Conservation (phyloP, 352 stramenopile genomes). For the Pythium guiyangense region DNA sequence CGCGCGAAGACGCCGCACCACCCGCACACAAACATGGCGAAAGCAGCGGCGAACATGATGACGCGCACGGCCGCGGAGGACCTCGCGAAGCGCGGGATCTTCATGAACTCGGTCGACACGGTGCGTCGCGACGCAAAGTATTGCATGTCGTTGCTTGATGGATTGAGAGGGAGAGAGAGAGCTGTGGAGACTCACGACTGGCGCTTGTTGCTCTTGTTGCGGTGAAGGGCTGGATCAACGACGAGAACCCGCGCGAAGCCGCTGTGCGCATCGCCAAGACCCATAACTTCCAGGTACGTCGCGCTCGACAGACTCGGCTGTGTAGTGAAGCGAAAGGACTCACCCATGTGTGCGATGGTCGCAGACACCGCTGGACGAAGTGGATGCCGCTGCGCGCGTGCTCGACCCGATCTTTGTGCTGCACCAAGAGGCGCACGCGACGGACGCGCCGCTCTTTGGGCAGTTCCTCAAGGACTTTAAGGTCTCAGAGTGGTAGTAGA, state of each 20-base stretch:
- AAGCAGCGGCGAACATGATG: constrained; percentile 96
- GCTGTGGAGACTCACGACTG: neutral
- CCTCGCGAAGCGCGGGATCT: constrained; percentile 85
- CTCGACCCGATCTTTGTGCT: constrained; percentile 91
- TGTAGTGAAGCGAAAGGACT: neutral
- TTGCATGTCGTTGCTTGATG: no score
- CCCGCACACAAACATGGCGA: constrained; percentile 96
- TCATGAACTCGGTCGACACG: constrained; percentile 95
- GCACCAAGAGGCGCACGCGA: constrained; percentile 37
- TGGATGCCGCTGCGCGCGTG: constrained; percentile 92
- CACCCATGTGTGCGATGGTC: no score
- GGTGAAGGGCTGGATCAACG: constrained; percentile 93
- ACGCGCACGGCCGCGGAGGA: constrained; percentile 90
- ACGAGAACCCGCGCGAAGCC: constrained; percentile 93
- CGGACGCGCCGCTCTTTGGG: constrained; percentile 35
- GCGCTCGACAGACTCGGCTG: no score
- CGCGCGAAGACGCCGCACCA: constrained; percentile 92
- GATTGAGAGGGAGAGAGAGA: neutral
- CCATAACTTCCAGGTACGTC: constrained; percentile 88
- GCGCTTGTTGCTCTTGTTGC: neutral
- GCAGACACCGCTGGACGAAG: constrained; percentile 94
- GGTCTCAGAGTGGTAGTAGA: constrained; percentile 72
- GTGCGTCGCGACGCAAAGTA: constrained; percentile 14
- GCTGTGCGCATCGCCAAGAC: constrained; percentile 85
- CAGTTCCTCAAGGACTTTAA: constrained; percentile 80